Percentiles rank a stretch among this genome's conserved stretches.
These are phyloP conservation scores for Penicillium goetzii DNA, from an alignment of 495 filamentous ascomycete genomes.

Conservation along the genomic window DNA sequence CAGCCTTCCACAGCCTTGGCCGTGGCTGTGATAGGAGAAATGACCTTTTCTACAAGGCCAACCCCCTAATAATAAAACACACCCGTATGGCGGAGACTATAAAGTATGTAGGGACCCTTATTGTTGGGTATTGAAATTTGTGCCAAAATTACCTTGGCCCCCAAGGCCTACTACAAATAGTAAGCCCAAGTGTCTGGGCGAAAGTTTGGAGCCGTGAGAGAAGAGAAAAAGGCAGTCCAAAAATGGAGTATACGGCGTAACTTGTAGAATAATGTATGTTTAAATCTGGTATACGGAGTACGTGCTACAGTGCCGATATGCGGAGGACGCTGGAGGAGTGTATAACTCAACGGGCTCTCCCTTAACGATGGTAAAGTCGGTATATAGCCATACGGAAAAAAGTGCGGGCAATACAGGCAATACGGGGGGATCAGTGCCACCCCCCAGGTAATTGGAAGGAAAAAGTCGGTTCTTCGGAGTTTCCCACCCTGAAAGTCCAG, in stretches of 20 bases:
- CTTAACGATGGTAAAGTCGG: not conserved
- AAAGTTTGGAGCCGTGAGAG: conserved; percentile 5
- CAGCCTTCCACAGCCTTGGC: not conserved
- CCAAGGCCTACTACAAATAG: not conserved
- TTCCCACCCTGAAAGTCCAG: not conserved
- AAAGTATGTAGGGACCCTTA: not conserved
- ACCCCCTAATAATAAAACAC: not conserved
- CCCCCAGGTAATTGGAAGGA: not conserved
- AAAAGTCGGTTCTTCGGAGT: not conserved
- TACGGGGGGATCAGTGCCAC: conserved; percentile 4
- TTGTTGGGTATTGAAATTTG: not conserved
- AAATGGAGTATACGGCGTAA: not conserved
- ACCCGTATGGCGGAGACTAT: not conserved
- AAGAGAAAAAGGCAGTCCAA: not conserved
- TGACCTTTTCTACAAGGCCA: not conserved
- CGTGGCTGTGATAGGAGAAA: not conserved
- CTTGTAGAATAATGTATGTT: not conserved
- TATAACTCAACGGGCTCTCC: not conserved
- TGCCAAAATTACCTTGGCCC: conserved; percentile 12
- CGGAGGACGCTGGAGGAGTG: not conserved
- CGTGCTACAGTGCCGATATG: not conserved
- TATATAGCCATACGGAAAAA: not conserved
- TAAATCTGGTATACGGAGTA: not conserved
- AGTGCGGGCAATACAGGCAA: not conserved
- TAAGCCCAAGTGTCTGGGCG: conserved; percentile 7